These are phyloP conservation scores for Aspergillus asperescens DNA, from an alignment of 495 filamentous ascomycete species.

Conservation along the genomic window DNA sequence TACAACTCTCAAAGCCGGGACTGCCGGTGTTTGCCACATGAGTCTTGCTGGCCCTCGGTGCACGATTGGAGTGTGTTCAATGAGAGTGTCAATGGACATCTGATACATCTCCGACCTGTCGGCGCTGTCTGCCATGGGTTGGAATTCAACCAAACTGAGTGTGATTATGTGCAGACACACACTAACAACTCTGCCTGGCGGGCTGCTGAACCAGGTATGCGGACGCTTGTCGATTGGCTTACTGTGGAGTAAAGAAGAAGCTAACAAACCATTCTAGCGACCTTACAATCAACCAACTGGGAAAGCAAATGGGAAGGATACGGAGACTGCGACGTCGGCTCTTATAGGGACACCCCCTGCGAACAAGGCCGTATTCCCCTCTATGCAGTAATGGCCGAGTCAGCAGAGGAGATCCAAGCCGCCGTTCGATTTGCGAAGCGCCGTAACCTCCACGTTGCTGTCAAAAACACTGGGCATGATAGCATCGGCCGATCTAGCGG, in stretches of 20 bases:
- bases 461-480: background rate
- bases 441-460: constrained; percentile 37
- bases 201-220: background rate
- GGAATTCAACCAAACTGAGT: background rate
- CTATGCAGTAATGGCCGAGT: constrained; percentile 12
- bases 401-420: constrained; percentile 28
- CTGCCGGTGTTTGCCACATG: background rate
- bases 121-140: constrained; percentile 6
- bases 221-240: background rate
- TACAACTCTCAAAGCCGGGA: background rate
- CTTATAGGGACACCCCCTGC: background rate
- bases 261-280: too few species aligned
- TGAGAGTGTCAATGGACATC: constrained; percentile 1
- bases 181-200: background rate
- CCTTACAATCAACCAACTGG: constrained; percentile 7
- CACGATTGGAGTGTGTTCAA: constrained; percentile 13
- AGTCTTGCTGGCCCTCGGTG: background rate
- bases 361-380: constrained; percentile 13
- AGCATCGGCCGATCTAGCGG: background rate
- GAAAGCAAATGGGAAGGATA: background rate
- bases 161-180: background rate
- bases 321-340: background rate
- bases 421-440: constrained; percentile 42
- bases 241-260: background rate
- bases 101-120: constrained; percentile 3